Conservation (phyloP, 495 filamentous ascomycete species). For the Astrocystis sublimbata region DNA sequence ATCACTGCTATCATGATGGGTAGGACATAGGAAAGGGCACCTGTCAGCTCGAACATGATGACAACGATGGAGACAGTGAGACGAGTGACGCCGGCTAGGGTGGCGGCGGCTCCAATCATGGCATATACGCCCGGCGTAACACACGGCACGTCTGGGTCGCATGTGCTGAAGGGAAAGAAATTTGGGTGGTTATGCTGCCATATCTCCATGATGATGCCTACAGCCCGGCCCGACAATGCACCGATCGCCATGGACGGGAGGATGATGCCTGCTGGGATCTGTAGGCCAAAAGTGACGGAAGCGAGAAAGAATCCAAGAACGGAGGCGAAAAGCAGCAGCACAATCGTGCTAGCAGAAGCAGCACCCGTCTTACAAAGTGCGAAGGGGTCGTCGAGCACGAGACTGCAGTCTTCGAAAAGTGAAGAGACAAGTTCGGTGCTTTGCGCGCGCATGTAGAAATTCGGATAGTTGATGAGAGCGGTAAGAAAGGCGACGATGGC, state of each 20-base stretch:
- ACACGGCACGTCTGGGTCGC: constrained; percentile 85
- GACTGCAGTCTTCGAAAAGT: constrained; percentile 87
- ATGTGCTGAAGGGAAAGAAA: constrained; percentile 75
- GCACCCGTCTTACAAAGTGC: constrained; percentile 81
- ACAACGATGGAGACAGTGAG: constrained; percentile 98
- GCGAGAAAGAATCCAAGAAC: constrained; percentile 83
- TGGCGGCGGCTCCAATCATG: constrained; percentile 94
- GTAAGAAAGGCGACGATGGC: constrained; percentile 71
- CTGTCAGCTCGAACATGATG: constrained; percentile 98
- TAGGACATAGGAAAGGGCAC: constrained; percentile 92
- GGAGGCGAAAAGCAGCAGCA: constrained; percentile 77
- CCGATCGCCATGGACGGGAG: constrained; percentile 97
- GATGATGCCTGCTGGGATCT: constrained; percentile 94
- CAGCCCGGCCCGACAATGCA: constrained; percentile 84
- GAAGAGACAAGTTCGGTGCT: constrained; percentile 89
- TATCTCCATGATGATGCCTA: constrained; percentile 85
- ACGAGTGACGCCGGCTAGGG: constrained; percentile 91
- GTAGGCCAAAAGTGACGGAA: constrained; percentile 90
- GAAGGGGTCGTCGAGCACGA: constrained; percentile 75
- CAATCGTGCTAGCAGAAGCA: constrained; percentile 69
- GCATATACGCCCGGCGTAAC: constrained; percentile 94
- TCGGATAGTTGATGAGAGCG: constrained; percentile 89
- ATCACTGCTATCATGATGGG: constrained; percentile 99
- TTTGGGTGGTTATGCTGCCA: constrained; percentile 79
- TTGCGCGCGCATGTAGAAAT: constrained; percentile 91